Evolutionary conservation across 2,329 filamentous ascomycete species (phyloP).

Genomic region (Aureobasidium namibiae): DNA sequence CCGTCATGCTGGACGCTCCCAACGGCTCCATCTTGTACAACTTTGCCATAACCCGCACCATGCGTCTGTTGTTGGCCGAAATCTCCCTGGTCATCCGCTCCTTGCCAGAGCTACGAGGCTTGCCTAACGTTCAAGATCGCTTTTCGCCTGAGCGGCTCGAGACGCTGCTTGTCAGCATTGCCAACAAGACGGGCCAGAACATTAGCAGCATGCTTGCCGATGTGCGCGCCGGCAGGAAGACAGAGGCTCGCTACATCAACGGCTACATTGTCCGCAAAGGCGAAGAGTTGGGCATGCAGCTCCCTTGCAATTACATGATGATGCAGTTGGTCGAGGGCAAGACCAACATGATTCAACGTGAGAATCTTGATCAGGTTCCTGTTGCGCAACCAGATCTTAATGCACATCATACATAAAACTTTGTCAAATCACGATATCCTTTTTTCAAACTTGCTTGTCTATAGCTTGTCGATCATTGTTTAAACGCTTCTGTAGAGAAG

Average conservation of each 20-base stretch:
- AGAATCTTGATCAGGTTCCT: constrained; percentile 33
- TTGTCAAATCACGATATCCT: neutral
- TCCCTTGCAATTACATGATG: constrained; percentile 65
- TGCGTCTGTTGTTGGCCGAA: constrained; percentile 66
- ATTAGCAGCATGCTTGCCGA: constrained; percentile 61
- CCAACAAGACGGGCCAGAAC: constrained; percentile 47
- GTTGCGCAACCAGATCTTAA: constrained; percentile 14
- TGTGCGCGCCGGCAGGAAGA: constrained; percentile 50
- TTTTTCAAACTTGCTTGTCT: neutral
- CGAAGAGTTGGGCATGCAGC: constrained; percentile 61
- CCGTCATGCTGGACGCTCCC: constrained; percentile 65
- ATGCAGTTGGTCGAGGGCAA: constrained; percentile 67
- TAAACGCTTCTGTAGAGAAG: neutral
- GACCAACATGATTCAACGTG: constrained; percentile 37
- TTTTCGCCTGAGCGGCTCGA: constrained; percentile 56
- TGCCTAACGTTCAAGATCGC: constrained; percentile 51
- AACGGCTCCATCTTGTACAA: constrained; percentile 67
- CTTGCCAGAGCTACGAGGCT: constrained; percentile 63
- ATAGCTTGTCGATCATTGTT: too few relatives aligned
- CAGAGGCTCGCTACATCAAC: constrained; percentile 79
- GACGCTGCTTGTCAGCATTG: constrained; percentile 48
- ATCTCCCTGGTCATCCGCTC: constrained; percentile 61
- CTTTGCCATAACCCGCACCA: constrained; percentile 54
- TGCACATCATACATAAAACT: neutral
- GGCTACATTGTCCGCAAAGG: constrained; percentile 76